Evolutionary conservation across 371 early-diverging fungal species (phyloP).

Genomic region (Mortierella polycephala): DNA sequence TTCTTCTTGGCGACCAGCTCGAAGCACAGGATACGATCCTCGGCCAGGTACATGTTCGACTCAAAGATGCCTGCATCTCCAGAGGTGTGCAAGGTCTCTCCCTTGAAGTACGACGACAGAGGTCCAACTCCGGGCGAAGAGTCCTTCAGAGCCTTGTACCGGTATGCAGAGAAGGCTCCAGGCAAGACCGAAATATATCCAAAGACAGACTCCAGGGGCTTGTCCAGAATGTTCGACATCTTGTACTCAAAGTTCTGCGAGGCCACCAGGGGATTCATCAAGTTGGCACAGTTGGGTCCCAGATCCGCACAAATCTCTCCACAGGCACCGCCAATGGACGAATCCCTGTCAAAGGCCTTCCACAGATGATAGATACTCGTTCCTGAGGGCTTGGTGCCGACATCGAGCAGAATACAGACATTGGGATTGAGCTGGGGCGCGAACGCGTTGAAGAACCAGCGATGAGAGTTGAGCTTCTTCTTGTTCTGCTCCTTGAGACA

Average conservation of each 20-base stretch:
- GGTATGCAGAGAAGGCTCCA: constrained; percentile 97
- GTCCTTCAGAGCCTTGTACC: constrained; percentile 88
- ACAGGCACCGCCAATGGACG: constrained; percentile 84
- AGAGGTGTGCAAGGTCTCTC: constrained; percentile 87
- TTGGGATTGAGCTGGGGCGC: constrained; percentile 80
- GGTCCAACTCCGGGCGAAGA: constrained; percentile 77
- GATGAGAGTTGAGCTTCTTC: constrained; percentile 90
- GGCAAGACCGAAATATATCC: constrained; percentile 98
- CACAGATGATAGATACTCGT: constrained; percentile 86
- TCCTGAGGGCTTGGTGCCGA: constrained; percentile 85
- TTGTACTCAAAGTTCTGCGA: constrained; percentile 98
- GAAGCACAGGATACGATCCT: constrained; percentile 92
- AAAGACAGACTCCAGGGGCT: constrained; percentile 95
- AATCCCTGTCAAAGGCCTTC: constrained; percentile 85
- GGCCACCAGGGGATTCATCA: constrained; percentile 91
- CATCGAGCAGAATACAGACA: constrained; percentile 87
- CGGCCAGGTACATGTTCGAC: constrained; percentile 83
- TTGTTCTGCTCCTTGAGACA: constrained; percentile 86
- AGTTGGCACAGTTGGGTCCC: constrained; percentile 64
- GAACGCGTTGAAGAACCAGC: constrained; percentile 94
- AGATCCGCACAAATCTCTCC: constrained; percentile 89
- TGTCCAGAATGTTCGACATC: constrained; percentile 97
- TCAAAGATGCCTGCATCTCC: constrained; percentile 70
- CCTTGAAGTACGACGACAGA: constrained; percentile 91
- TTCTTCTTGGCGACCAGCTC: constrained; percentile 85